A percentile compares a stretch with the other conserved stretches of the same genome.
These are phyloP conservation scores for Carpinus viminea DNA, from an alignment of 306 rosid species.

Conservation along the genomic window DNA sequence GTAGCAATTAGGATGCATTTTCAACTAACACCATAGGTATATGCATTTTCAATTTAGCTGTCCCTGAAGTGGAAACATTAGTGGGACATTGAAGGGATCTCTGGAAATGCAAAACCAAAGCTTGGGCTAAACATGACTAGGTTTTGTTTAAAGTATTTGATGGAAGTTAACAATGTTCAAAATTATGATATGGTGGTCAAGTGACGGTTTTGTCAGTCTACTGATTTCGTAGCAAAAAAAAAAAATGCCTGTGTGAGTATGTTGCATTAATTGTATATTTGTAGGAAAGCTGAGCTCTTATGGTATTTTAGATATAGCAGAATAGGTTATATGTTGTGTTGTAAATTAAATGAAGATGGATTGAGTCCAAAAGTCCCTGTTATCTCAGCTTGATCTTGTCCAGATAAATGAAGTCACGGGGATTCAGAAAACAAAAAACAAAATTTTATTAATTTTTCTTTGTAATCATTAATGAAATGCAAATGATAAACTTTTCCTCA, in stretches of 20 bases:
- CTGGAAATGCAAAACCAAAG: not conserved
- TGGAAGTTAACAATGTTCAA: not conserved
- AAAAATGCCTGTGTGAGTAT: not conserved
- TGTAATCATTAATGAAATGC: not conserved
- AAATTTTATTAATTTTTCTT: not conserved
- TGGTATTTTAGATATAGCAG: not conserved
- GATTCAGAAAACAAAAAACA: not conserved
- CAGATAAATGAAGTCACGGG: not conserved
- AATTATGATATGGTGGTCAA: not conserved
- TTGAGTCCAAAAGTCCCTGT: not conserved
- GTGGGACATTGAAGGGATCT: not conserved
- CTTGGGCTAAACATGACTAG: not conserved
- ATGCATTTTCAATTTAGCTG: not conserved
- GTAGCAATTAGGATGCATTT: constrained; percentile 1
- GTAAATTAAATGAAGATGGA: not conserved
- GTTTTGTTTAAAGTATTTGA: not conserved
- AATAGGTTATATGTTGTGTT: not conserved
- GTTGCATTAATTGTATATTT: not conserved
- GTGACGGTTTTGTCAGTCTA: not conserved
- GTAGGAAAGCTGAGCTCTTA: not conserved
- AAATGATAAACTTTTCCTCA: not conserved
- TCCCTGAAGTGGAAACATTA: not conserved
- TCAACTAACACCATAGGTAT: not conserved
- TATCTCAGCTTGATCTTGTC: not conserved
- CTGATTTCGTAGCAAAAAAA: not conserved